Conservation (phyloP, 2,329 filamentous ascomycete genomes). For the Rhynchosporium secalis region DNA sequence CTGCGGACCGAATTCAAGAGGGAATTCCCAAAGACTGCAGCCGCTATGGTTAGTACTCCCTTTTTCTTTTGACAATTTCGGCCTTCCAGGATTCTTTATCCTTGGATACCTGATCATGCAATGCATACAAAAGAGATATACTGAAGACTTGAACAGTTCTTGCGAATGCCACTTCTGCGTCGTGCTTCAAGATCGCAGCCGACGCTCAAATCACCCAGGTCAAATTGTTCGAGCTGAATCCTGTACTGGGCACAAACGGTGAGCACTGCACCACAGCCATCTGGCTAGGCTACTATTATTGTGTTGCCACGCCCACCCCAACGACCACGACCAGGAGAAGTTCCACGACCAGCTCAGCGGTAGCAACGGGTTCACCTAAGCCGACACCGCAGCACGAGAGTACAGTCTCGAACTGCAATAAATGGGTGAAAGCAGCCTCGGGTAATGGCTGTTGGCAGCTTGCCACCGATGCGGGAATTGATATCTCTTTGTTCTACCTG, state of each 20-base stretch:
- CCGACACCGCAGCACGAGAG: neutral
- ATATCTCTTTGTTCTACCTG: neutral
- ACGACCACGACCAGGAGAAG: neutral
- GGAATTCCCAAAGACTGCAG: neutral
- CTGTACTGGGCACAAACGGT: neutral
- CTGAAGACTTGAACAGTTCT: neutral
- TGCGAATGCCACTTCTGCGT: neutral
- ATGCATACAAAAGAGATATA: neutral
- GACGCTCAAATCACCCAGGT: neutral
- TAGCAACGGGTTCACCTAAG: neutral
- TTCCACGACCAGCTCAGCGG: neutral
- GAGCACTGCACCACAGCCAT: neutral
- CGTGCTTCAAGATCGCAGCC: neutral
- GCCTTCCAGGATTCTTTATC: neutral
- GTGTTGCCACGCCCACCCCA: neutral
- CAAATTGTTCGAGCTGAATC: neutral
- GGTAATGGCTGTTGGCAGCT: neutral
- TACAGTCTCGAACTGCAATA: neutral
- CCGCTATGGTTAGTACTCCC: neutral
- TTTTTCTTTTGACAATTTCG: neutral
- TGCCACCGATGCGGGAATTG: neutral
- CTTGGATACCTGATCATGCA: neutral
- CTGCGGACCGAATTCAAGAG: neutral
- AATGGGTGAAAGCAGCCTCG: neutral
- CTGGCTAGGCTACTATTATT: neutral